Percentiles rank a stretch among this genome's conserved stretches.
Evolutionary conservation across 2,329 filamentous ascomycete species (phyloP).

Genomic region (Ceratocystis albifundus): DNA sequence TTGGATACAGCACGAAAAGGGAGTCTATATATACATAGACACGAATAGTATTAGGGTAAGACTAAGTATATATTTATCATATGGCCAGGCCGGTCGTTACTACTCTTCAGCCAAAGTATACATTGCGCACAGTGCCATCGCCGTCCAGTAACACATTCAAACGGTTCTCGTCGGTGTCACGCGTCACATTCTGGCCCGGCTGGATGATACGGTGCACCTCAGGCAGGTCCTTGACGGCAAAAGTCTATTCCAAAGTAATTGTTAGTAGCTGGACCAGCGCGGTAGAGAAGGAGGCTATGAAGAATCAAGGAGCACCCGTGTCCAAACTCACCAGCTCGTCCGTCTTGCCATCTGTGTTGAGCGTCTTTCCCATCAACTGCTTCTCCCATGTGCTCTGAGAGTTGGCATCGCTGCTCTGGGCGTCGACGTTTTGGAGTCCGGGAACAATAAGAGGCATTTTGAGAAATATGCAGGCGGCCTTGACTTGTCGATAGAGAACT

Average conservation of each 20-base stretch:
- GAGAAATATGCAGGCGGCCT: not conserved
- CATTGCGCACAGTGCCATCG: slow-evolving; percentile 49
- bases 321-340: slow-evolving; percentile 41
- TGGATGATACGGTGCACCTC: slow-evolving; percentile 44
- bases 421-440: slow-evolving; percentile 38
- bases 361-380: slow-evolving; percentile 53
- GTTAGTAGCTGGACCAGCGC: not conserved
- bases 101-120: slow-evolving; percentile 40
- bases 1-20: too few species aligned
- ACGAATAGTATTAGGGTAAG: too few species aligned
- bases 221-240: slow-evolving; percentile 50
- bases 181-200: slow-evolving; percentile 47
- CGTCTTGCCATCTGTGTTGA: slow-evolving; percentile 36
- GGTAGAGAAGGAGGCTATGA: too few species aligned
- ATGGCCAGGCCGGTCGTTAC: not conserved
- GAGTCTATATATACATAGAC: not conserved
- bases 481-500: not conserved
- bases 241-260: slow-evolving; percentile 35
- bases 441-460: slow-evolving; percentile 57
- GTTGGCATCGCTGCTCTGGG: slow-evolving; percentile 28
- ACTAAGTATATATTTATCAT: too few species aligned
- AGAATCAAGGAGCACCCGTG: too few species aligned
- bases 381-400: slow-evolving; percentile 48
- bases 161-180: slow-evolving; percentile 42
- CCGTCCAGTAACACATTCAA: slow-evolving; percentile 50